Percentiles rank a stretch among this genome's conserved stretches.
Conservation (phyloP, 2,329 filamentous ascomycete species). For the Calonectria hongkongensis region DNA sequence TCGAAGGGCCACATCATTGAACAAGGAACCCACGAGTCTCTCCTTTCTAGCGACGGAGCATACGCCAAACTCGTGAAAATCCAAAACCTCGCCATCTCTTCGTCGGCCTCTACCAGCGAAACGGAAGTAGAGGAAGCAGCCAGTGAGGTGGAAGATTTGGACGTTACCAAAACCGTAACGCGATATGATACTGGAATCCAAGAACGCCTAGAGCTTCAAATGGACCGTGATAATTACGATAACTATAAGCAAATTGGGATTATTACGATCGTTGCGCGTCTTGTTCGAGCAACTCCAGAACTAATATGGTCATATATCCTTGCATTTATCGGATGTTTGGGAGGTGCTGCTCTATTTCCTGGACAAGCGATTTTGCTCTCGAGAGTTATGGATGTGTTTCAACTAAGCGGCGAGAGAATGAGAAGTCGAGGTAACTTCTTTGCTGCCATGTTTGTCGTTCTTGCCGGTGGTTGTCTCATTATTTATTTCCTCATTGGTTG, state of each 20-base stretch:
- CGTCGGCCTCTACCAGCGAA: conserved; percentile 46
- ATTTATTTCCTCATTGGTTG: conserved; percentile 65
- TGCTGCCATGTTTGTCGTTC: conserved; percentile 73
- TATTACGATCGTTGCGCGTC: conserved; percentile 55
- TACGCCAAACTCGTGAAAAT: conserved; percentile 71
- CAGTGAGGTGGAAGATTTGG: conserved; percentile 43
- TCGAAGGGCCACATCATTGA: conserved; percentile 52
- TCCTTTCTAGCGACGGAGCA: conserved; percentile 68
- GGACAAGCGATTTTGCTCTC: conserved; percentile 66
- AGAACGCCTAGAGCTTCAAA: conserved; percentile 57
- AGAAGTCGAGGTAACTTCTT: conserved; percentile 69
- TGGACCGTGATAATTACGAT: conserved; percentile 62
- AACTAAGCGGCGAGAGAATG: conserved; percentile 57
- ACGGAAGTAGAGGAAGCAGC: conserved; percentile 52
- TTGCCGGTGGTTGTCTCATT: conserved; percentile 66
- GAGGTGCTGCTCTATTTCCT: conserved; percentile 62
- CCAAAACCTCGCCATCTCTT: conserved; percentile 59
- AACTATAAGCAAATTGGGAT: conserved; percentile 58
- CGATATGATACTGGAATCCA: conserved; percentile 57
- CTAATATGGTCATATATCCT: conserved; percentile 60
- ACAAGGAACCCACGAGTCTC: conserved; percentile 65
- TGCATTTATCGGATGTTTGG: conserved; percentile 56
- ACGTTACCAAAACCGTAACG: conserved; percentile 56
- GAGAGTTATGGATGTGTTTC: conserved; percentile 65
- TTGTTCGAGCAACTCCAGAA: conserved; percentile 62